Conservation (phyloP, 2,329 filamentous ascomycete genomes). For the Orbilia quercus region DNA sequence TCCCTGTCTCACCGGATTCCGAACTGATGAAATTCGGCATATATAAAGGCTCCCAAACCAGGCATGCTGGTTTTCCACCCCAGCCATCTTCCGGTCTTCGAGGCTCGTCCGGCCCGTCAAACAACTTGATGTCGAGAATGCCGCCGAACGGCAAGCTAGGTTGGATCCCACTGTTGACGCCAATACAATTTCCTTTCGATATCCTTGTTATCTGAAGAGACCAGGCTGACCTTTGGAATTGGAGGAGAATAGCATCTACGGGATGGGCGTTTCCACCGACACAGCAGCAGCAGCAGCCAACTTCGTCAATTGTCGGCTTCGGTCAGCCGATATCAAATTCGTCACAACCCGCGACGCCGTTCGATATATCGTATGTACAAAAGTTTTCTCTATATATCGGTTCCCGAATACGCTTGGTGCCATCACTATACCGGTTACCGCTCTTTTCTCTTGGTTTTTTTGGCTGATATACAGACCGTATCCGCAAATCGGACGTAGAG, state of each 20-base stretch:
- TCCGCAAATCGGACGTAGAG: conserved; percentile 46
- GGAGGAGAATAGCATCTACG: conserved; percentile 36
- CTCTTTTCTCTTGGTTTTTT: conserved; percentile 2
- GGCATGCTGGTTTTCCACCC: conserved; percentile 52
- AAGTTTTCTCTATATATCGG: background rate
- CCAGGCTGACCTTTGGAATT: conserved; percentile 4
- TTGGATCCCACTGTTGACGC: conserved; percentile 15
- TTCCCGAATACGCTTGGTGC: background rate
- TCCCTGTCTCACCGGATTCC: background rate
- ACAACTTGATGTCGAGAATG: conserved; percentile 49
- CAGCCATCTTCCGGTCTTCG: conserved; percentile 50
- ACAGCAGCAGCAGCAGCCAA: conserved; percentile 45
- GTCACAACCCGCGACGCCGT: conserved; percentile 51
- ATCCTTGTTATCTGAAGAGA: background rate
- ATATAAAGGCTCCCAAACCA: conserved; percentile 50
- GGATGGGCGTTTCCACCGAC: conserved; percentile 50
- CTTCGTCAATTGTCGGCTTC: conserved; percentile 45
- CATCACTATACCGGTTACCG: background rate
- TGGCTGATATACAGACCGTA: conserved; percentile 32
- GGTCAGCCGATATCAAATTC: conserved; percentile 45
- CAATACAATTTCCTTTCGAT: background rate
- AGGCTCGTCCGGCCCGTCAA: conserved; percentile 42
- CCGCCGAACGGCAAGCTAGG: conserved; percentile 55
- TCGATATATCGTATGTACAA: conserved; percentile 56
- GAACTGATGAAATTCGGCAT: conserved; percentile 25